These are phyloP conservation scores for Eucalyptus regnans DNA, from an alignment of 345 rosid species.

Conservation along the genomic window DNA sequence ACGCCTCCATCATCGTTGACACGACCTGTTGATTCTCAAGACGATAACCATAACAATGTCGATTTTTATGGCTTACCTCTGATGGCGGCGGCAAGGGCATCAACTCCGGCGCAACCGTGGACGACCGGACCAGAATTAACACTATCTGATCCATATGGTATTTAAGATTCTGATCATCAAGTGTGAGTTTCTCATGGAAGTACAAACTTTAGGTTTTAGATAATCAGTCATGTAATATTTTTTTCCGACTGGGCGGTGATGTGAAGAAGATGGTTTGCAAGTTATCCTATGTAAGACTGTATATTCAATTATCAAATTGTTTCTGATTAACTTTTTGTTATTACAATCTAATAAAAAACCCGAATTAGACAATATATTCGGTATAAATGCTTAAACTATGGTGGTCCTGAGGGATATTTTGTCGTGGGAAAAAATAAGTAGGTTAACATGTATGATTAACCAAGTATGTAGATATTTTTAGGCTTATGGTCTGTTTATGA, in stretches of 20 bases:
- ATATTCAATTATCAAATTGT: background rate
- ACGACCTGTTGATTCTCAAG: background rate
- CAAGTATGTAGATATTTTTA: background rate
- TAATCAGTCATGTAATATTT: fast-evolving
- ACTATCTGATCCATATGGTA: background rate
- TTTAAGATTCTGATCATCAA: background rate
- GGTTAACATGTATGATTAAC: background rate
- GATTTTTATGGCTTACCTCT: background rate
- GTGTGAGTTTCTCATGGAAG: background rate
- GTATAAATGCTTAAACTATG: background rate
- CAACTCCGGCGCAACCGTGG: fast-evolving
- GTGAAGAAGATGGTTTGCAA: background rate
- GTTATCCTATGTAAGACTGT: background rate
- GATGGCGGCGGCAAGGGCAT: background rate
- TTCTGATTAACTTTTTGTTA: background rate
- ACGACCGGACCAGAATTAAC: background rate
- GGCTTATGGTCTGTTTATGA: background rate
- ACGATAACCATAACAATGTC: background rate
- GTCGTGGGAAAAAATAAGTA: background rate
- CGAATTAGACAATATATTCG: background rate
- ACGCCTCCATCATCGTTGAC: background rate
- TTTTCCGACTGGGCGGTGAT: background rate
- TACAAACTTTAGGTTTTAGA: background rate
- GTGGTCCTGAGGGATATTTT: background rate
- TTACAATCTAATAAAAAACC: background rate